Evolutionary conservation across 2,329 filamentous ascomycete species (phyloP).

Genomic region (Claviceps purpurea): DNA sequence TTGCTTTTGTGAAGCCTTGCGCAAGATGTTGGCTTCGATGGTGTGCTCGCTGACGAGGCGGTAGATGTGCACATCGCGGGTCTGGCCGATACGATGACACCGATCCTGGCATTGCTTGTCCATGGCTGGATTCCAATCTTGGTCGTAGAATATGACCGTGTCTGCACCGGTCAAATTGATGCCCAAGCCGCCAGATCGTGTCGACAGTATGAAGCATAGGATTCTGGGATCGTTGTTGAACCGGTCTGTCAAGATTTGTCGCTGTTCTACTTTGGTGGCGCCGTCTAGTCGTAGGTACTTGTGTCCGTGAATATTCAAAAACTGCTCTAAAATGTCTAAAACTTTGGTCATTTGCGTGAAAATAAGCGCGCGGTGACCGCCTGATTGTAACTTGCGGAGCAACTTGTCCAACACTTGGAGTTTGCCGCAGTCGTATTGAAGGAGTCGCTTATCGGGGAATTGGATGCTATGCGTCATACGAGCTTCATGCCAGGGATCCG

Average conservation of each 20-base stretch:
- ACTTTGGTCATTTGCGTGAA: constrained; percentile 99
- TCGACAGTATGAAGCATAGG: constrained; percentile 88
- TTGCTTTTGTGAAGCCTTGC: constrained; percentile 93
- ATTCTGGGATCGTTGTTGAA: constrained; percentile 95
- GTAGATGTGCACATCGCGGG: constrained; percentile 95
- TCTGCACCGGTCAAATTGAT: constrained; percentile 96
- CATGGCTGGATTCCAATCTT: constrained; percentile 99
- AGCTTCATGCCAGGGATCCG: constrained; percentile 85
- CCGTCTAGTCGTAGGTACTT: constrained; percentile 94
- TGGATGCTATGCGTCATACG: constrained; percentile 89
- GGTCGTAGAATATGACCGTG: constrained; percentile 96
- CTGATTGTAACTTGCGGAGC: constrained; percentile 72
- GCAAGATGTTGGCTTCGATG: constrained; percentile 93
- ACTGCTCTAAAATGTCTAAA: constrained; percentile 91
- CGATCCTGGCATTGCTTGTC: constrained; percentile 98
- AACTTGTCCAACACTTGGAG: constrained; percentile 80
- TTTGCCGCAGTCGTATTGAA: constrained; percentile 97
- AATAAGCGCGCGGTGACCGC: constrained; percentile 86
- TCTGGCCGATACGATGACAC: constrained; percentile 94
- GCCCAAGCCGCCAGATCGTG: constrained; percentile 82
- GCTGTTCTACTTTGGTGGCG: constrained; percentile 90
- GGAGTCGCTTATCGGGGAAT: constrained; percentile 88
- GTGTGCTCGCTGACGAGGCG: constrained; percentile 86
- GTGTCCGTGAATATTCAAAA: constrained; percentile 94
- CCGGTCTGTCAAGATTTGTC: constrained; percentile 86